A percentile compares a stretch with the other conserved stretches of the same genome.
Conservation (phyloP, 2,329 filamentous ascomycete genomes). For the Pseudonectria buxi region DNA sequence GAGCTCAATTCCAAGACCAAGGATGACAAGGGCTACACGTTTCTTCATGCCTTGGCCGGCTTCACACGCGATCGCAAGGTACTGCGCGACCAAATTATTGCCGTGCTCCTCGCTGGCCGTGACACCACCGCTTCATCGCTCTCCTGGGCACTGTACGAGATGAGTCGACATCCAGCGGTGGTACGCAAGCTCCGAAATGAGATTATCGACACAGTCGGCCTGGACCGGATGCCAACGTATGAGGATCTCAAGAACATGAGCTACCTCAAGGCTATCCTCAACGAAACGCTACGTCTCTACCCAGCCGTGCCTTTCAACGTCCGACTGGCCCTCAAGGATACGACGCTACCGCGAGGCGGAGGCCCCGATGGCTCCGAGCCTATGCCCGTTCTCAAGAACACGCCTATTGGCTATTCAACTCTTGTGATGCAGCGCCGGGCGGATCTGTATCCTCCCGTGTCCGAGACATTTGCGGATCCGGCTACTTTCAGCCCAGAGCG, state of each 20-base stretch:
- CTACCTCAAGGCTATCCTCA: conserved; percentile 67
- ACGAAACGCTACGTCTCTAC: conserved; percentile 73
- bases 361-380: conserved; percentile 56
- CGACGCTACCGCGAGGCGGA: conserved; percentile 66
- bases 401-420: conserved; percentile 58
- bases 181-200: conserved; percentile 65
- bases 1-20: conserved; percentile 69
- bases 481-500: conserved; percentile 57
- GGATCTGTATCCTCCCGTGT: conserved; percentile 52
- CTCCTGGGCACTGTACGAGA: conserved; percentile 76
- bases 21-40: conserved; percentile 68
- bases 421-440: conserved; percentile 66
- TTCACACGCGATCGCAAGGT: conserved; percentile 68
- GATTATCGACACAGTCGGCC: conserved; percentile 61
- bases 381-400: conserved; percentile 60
- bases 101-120: conserved; percentile 74
- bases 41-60: conserved; percentile 75
- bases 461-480: conserved; percentile 39
- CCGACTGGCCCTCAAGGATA: conserved; percentile 64
- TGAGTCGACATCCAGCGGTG: conserved; percentile 62
- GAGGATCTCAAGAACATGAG: conserved; percentile 81
- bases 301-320: conserved; percentile 76
- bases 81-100: conserved; percentile 77
- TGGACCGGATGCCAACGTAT: conserved; percentile 60
- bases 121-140: conserved; percentile 83